Evolutionary conservation across 2,329 filamentous ascomycete species (phyloP), one percentile per base, ranked within the genome.

Genomic region (Xylaria sp.): DNA sequence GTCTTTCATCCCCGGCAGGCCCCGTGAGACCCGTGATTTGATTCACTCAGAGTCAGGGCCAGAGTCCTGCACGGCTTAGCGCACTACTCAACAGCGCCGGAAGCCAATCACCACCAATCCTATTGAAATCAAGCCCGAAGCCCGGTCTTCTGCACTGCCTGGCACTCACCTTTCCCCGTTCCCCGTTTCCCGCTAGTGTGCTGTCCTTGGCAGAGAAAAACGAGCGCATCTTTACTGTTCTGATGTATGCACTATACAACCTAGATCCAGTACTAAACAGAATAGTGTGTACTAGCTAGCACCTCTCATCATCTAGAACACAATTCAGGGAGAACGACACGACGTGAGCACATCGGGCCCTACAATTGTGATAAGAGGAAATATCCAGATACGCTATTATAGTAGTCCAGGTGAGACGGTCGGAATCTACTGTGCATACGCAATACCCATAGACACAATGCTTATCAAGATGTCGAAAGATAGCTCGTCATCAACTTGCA

Each of bases 21-120:
- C 55, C 39, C 49, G 66, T 55, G 25, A 52, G 46, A 48, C n/a
- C 61, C 39, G 54, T 62, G 36, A 46, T 56, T 59, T 43, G 65
- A 59, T 56, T 43, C 51, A 58, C 20, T 46, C 15, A n/a, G n/a
- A 48, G 46, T 48, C 46, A 48, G 46, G 46, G 8, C 36, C 36
- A 7, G 59, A 41, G 41, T 31, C 12, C 2, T 55, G 7, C 15
- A 43, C 3, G 48, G 55, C 20, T 31, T 70, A 65, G 68, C 49
- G 18, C 1, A 10, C 4, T 49, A 3, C 68, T 68, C 68, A 70
- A 70, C 65, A 68, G 56, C 54, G 61, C 46, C 2, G 31, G 2
- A 13, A 5, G 43, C 64, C 65, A 70, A 70, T 70, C 57, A 62
- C 3, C 49, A 15, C 23, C 15, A 18, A n/a, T 23, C 43, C 13